A percentile compares a stretch with the other conserved stretches of the same genome.
These are phyloP conservation scores for Malus hybrid DNA, from an alignment of 331 rosid genomes.

Conservation along the genomic window DNA sequence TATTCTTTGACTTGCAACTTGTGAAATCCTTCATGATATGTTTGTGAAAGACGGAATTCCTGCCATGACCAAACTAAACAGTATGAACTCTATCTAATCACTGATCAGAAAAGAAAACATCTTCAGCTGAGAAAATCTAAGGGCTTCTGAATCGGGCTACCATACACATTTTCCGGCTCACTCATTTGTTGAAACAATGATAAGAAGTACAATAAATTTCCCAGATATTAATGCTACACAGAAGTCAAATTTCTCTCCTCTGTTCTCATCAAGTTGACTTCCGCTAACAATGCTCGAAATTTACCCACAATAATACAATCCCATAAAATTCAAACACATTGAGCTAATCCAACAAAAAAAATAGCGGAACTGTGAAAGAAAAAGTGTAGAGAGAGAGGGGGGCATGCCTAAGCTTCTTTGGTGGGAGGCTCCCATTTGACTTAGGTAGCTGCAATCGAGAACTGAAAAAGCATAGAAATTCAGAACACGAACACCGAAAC, in stretches of 20 bases:
- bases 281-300: background rate
- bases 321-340: background rate
- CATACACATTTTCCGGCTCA: background rate
- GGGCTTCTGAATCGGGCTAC: background rate
- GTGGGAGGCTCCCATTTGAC: constrained; percentile 94
- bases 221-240: background rate
- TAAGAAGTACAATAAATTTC: background rate
- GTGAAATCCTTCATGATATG: constrained; percentile 88
- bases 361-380: background rate
- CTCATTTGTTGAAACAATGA: too few species aligned
- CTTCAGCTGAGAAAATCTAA: background rate
- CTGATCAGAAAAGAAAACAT: background rate
- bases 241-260: background rate
- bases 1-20: constrained; percentile 80
- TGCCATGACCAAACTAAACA: constrained; percentile 22
- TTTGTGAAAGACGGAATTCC: constrained; percentile 95
- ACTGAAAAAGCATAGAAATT: constrained; percentile 35
- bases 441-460: constrained; percentile 90
- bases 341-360: background rate
- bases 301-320: too few species aligned
- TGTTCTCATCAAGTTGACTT: background rate
- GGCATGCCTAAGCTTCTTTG: constrained; percentile 87
- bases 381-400: background rate
- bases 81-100: background rate
- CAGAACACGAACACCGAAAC: background rate